Percentiles rank a stretch among this genome's conserved stretches.
These are phyloP conservation scores for Yamadazyma dendronema DNA, from an alignment of 1,139 yeast genomes.

Conservation along the genomic window DNA sequence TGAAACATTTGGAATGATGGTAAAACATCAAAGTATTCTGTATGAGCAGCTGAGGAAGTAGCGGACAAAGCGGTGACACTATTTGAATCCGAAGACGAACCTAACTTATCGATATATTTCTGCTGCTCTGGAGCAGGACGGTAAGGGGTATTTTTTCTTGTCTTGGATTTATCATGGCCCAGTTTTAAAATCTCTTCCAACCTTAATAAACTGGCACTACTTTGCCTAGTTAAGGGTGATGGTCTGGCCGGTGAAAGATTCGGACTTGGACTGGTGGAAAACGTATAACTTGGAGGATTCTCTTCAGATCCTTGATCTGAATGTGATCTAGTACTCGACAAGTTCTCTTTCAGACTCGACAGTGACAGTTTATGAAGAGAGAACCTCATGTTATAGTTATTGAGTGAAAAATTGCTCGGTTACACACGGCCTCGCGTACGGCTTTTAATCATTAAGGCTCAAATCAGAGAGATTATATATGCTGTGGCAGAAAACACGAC, in stretches of 20 bases:
- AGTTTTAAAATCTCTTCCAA: constrained; percentile 1
- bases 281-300: constrained; percentile 16
- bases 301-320: constrained; percentile 4
- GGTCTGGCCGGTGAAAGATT: constrained; percentile 3
- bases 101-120: constrained; percentile 30
- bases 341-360: background rate
- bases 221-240: constrained; percentile 12
- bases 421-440: constrained; percentile 1
- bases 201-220: constrained; percentile 14
- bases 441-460: background rate
- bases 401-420: background rate
- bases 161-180: constrained; percentile 2
- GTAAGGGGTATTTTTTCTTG: constrained; percentile 29
- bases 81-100: constrained; percentile 10
- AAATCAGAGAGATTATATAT: no score
- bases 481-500: no score
- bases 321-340: background rate
- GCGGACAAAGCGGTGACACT: constrained; percentile 23
- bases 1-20: constrained; percentile 68
- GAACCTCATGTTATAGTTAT: background rate
- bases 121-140: constrained; percentile 37
- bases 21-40: constrained; percentile 52
- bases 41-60: constrained; percentile 31
- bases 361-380: background rate
- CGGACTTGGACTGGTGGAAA: constrained; percentile 6